phyloP scores from a whole-genome alignment of 2,329 filamentous ascomycete genomes.

The Penicillium olsonii region DNA sequence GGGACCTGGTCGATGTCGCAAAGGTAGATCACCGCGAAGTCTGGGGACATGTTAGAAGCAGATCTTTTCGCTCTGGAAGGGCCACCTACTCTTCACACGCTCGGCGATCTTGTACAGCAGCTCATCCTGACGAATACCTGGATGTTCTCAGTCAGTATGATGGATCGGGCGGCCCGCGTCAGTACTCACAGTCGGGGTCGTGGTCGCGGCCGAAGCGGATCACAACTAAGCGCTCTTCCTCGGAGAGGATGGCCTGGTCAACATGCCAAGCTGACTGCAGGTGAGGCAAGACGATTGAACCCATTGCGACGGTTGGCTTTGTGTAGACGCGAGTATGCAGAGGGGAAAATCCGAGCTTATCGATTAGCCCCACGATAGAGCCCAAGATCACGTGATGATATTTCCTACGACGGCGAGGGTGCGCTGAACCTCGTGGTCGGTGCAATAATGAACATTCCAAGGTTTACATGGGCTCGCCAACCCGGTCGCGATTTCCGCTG shows the following conservation, averaged over 20 bases:
- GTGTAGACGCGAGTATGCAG: not conserved
- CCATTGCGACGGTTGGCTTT: conserved; percentile 51
- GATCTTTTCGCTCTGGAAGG: conserved; percentile 48
- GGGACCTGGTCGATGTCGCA: conserved; percentile 90
- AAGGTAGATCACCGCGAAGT: conserved; percentile 70
- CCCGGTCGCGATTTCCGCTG: too few species aligned
- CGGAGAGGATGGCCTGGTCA: conserved; percentile 88
- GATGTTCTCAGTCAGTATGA: conserved; percentile 17
- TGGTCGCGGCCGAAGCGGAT: conserved; percentile 91
- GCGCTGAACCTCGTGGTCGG: too few species aligned
- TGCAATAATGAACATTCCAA: too few species aligned
- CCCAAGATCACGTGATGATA: conserved; percentile 12
- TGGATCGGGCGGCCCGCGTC: not conserved
- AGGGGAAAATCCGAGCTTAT: conserved; percentile 21
- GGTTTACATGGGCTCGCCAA: too few species aligned
- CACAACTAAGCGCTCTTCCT: conserved; percentile 80
- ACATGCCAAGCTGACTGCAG: conserved; percentile 95
- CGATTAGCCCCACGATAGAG: conserved; percentile 19
- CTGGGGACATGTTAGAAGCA: conserved; percentile 18
- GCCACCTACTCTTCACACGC: conserved; percentile 69
- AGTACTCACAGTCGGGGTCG: conserved; percentile 66
- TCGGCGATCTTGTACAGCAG: conserved; percentile 94
- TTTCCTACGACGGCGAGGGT: not conserved
- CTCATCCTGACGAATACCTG: conserved; percentile 78
- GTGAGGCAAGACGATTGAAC: conserved; percentile 90